Evolutionary conservation across 2,329 filamentous ascomycete genomes (phyloP).

Genomic region (Boeremia exigua): DNA sequence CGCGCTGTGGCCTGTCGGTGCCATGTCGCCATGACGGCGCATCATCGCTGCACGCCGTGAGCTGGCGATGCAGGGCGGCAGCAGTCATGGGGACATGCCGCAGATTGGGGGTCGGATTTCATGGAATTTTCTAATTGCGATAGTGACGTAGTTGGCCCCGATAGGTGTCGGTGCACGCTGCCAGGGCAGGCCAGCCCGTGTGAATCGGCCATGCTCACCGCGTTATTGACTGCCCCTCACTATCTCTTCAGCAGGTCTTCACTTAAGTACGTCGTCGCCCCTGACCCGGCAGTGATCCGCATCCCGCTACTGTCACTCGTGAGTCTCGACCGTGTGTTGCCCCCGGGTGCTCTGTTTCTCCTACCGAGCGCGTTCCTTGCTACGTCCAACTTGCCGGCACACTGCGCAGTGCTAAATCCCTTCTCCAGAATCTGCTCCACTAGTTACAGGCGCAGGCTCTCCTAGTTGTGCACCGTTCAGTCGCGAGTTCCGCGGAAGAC

Average conservation of each 20-base stretch:
- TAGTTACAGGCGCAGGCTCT: slow-evolving; percentile 6
- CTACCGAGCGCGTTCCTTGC: slow-evolving; percentile 26
- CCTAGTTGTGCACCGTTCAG: slow-evolving; percentile 12
- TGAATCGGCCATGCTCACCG: slow-evolving; percentile 11
- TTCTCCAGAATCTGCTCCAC: slow-evolving; percentile 4
- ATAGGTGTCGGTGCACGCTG: slow-evolving; percentile 14
- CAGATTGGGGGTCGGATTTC: slow-evolving; percentile 9
- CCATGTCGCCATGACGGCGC: neutral
- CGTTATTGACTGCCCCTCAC: slow-evolving; percentile 17
- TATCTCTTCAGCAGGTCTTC: slow-evolving; percentile 18
- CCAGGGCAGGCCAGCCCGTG: slow-evolving; percentile 12
- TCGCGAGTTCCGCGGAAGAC: slow-evolving; percentile 21
- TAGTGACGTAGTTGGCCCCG: slow-evolving; percentile 14
- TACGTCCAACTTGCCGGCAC: slow-evolving; percentile 9
- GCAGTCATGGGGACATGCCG: slow-evolving; percentile 3
- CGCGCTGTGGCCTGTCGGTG: neutral
- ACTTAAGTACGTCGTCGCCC: slow-evolving; percentile 20
- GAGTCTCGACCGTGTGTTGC: slow-evolving; percentile 30
- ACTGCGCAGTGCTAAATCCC: slow-evolving; percentile 5
- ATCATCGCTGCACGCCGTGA: slow-evolving; percentile 13
- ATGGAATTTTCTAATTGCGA: slow-evolving; percentile 17
- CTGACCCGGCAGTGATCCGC: slow-evolving; percentile 37
- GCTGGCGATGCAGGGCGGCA: slow-evolving; percentile 11
- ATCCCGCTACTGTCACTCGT: slow-evolving; percentile 22
- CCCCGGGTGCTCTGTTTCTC: slow-evolving; percentile 26